These are phyloP conservation scores for Elaeis oleifera DNA, from an alignment of 202 grass and related monocot genomes.

Conservation along the genomic window DNA sequence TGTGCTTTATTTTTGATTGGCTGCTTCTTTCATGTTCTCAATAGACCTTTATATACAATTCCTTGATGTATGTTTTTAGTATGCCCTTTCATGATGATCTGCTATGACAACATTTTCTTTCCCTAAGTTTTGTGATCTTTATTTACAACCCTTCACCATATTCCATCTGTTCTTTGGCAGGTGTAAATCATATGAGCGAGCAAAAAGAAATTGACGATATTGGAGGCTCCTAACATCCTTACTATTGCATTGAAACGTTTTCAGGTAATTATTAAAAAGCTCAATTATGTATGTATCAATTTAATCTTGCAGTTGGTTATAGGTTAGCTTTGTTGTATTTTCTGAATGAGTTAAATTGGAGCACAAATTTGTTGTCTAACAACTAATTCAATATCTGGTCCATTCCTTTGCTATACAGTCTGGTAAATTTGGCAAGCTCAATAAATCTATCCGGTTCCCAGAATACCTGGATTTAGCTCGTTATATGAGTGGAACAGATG, in stretches of 20 bases:
- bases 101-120: background rate
- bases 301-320: background rate
- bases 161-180: conserved; percentile 27
- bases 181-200: conserved; percentile 82
- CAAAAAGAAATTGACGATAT: conserved; percentile 88
- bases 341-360: conserved; percentile 9
- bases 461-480: conserved; percentile 57
- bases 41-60: no score
- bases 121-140: background rate
- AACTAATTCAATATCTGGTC: background rate
- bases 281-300: background rate
- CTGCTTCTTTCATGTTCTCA: no score
- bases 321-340: background rate
- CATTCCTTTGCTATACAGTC: conserved; percentile 36
- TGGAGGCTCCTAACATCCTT: conserved; percentile 85
- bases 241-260: conserved; percentile 92
- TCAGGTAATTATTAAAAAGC: conserved; percentile 37
- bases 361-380: conserved; percentile 3
- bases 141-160: conserved; percentile 19
- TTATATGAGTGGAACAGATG: conserved; percentile 70
- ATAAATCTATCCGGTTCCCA: conserved; percentile 52
- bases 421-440: conserved; percentile 72
- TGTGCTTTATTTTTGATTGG: no score
- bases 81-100: background rate
- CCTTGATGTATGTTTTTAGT: no score